phyloP scores from a whole-genome alignment of 2,329 filamentous ascomycete genomes.

The Pezicula rhizophila region DNA sequence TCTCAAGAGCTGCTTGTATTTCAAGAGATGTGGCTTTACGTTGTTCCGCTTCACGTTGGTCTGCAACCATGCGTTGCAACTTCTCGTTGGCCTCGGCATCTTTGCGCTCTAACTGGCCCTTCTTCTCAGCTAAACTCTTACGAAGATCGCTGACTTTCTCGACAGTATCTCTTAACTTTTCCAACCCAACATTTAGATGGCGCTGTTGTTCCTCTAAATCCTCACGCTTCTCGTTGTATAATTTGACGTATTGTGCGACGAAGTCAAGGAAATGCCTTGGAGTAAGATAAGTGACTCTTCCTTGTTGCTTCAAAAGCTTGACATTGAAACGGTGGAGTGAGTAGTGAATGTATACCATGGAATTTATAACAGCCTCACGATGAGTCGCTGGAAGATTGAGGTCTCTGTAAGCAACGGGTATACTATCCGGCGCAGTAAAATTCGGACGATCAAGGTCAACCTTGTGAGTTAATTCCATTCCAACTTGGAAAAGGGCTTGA shows the following conservation, averaged over 20 bases:
- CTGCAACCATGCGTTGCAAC: constrained; percentile 91
- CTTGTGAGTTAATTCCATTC: constrained; percentile 90
- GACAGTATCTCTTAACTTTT: constrained; percentile 94
- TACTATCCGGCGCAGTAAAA: constrained; percentile 81
- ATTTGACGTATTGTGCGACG: constrained; percentile 91
- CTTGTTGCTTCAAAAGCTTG: constrained; percentile 85
- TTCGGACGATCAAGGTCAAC: constrained; percentile 86
- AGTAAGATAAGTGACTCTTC: constrained; percentile 86
- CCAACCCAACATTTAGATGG: constrained; percentile 94
- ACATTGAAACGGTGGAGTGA: constrained; percentile 86
- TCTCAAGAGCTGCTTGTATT: constrained; percentile 79
- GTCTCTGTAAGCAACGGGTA: constrained; percentile 86
- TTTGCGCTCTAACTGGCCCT: constrained; percentile 86
- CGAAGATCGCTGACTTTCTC: constrained; percentile 94
- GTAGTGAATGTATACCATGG: constrained; percentile 98
- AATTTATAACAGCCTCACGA: constrained; percentile 87
- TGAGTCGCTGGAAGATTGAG: constrained; percentile 81
- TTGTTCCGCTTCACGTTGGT: constrained; percentile 91
- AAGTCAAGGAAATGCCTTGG: constrained; percentile 97
- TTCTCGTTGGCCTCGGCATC: constrained; percentile 96
- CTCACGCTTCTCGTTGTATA: constrained; percentile 97
- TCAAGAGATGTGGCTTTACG: constrained; percentile 82
- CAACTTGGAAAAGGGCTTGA: constrained; percentile 96
- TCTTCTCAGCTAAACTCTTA: constrained; percentile 88
- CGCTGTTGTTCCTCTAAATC: constrained; percentile 98